Base-by-base conservation (phyloP, 345 rosid genomes). In the Gossypium turneri region DNA sequence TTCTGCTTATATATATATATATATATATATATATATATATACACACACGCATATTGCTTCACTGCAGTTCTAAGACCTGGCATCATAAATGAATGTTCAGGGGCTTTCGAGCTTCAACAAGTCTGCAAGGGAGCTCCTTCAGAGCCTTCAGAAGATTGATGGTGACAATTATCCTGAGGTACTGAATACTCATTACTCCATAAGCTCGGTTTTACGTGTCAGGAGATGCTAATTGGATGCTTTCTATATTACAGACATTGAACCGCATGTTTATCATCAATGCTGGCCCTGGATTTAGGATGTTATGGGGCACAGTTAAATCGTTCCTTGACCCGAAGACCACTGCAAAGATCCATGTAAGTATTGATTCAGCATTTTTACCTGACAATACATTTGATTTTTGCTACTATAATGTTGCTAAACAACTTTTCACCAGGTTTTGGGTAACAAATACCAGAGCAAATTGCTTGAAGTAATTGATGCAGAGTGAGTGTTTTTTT, bases 101-200 rank as follows among this genome's bases (percentile, higher is more conserved):
- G 99, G 98, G n/a, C 89, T 95, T 13, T 93, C 87, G 75, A 91
- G 82, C 83, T 91, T 95, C 86, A 91, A 77, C 71, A 95, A 91
- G 82, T 77, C 87, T 55, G 98, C 99, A 3, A 85, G 99, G 80
- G 99, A 95, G 11, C 87, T 95, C 19, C 79, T 95, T 66, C 76
- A 81, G 75, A 86, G 88, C 68, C 82, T 95, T 80, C 94, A 90
- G 73, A 90, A 88, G 87, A 85, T 91, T 29, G 99, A 95, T 63
- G 89, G 91, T n/a, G 94, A 95, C 75, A 92, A 95, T 73, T 95
- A 93, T 73, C 98, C 99, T 8, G 99, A 95, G 93, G 99, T 90
- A 85, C 41, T 34, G 41, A 34, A 34, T 34, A 5, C 12, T 24
- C 51, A 29, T 59, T 60, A 51, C 22, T 47, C 57, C 72, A 22